Evolutionary conservation across 2,329 filamentous ascomycete genomes (phyloP).

Genomic region (Diaporthe humulicola): DNA sequence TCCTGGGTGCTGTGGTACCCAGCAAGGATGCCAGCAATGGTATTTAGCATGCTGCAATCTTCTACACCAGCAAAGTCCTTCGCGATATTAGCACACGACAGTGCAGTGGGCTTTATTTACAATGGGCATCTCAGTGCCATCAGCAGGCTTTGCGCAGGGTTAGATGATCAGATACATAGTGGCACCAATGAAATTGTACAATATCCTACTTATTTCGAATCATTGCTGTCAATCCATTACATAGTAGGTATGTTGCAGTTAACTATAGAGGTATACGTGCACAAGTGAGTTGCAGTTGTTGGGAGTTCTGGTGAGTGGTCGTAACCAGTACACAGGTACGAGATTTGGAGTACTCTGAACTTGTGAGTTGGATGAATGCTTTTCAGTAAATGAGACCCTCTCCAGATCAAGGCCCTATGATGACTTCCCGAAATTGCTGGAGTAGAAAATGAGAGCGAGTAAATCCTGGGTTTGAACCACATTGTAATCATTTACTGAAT

Average conservation of each 20-base stretch:
- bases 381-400: neutral
- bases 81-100: too few relatives aligned
- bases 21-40: neutral
- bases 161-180: neutral
- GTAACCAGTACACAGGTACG: neutral
- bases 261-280: neutral
- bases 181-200: neutral
- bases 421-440: neutral
- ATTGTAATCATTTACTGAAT: neutral
- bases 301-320: neutral
- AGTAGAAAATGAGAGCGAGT: too few relatives aligned
- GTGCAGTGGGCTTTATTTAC: neutral
- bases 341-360: neutral
- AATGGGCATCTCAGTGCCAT: too few relatives aligned
- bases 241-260: neutral
- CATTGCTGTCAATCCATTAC: accelerated
- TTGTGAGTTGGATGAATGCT: neutral
- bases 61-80: too few relatives aligned
- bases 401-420: neutral
- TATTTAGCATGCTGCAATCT: neutral
- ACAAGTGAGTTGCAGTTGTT: neutral
- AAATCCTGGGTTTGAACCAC: too few relatives aligned
- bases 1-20: neutral
- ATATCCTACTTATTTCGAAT: neutral
- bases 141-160: neutral